These are phyloP conservation scores for Scheffersomyces cryptocercus DNA, from an alignment of 1,139 yeast species.

Conservation along the genomic window DNA sequence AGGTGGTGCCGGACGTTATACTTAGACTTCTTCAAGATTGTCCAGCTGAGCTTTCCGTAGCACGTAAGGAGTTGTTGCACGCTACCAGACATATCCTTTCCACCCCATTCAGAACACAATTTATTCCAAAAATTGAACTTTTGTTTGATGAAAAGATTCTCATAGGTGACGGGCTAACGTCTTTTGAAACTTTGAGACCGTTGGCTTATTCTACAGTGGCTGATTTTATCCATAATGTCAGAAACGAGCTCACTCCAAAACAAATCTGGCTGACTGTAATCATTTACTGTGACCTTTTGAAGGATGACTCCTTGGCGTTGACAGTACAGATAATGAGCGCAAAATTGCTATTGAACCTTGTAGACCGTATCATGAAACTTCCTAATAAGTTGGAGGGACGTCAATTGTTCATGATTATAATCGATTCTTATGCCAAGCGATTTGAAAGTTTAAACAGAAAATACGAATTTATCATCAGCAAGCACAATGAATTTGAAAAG, in stretches of 20 bases:
- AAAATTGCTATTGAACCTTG: conserved; percentile 79
- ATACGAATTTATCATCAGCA: conserved; percentile 64
- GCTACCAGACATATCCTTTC: conserved; percentile 94
- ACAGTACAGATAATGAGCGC: conserved; percentile 98
- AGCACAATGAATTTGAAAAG: conserved; percentile 56
- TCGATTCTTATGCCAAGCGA: conserved; percentile 85
- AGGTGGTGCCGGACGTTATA: conserved; percentile 81
- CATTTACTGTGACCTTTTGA: conserved; percentile 78
- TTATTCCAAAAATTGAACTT: conserved; percentile 82
- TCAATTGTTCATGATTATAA: conserved; percentile 75
- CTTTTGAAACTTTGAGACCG: conserved; percentile 83
- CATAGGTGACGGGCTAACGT: conserved; percentile 91
- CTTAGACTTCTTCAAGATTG: conserved; percentile 89
- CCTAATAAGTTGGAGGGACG: conserved; percentile 86
- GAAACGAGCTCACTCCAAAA: conserved; percentile 77
- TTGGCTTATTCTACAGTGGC: conserved; percentile 96
- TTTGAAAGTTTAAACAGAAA: conserved; percentile 75
- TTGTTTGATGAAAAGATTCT: conserved; percentile 84
- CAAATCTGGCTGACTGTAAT: conserved; percentile 89
- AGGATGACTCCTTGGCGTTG: conserved; percentile 80
- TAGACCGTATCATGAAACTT: conserved; percentile 82
- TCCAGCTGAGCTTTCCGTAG: conserved; percentile 92
- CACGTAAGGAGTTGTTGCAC: conserved; percentile 88
- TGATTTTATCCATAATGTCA: conserved; percentile 89
- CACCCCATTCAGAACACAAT: conserved; percentile 79